phyloP scores from a whole-genome alignment of 345 rosid species.

The Populus euphratica region DNA sequence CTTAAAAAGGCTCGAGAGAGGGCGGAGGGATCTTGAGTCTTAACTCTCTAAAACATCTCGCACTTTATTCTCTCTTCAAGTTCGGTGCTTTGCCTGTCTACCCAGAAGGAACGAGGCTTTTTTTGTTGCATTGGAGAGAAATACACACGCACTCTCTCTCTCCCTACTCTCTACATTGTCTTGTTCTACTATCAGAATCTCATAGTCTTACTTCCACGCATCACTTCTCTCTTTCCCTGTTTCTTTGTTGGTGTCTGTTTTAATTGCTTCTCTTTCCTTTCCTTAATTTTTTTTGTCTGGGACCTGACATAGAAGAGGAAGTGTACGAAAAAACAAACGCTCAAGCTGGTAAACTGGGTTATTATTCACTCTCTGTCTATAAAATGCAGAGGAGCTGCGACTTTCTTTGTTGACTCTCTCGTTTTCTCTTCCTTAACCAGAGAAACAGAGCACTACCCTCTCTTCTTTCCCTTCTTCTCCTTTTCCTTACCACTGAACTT shows the following conservation, averaged over 20 bases:
- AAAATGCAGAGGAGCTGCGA: conserved; percentile 33
- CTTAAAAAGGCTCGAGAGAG: conserved; percentile 19
- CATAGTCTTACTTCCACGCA: conserved; percentile 40
- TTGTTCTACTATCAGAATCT: conserved; percentile 44
- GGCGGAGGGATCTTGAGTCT: conserved; percentile 12
- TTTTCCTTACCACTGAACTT: background rate
- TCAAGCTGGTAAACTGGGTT: conserved; percentile 18
- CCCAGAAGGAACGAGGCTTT: conserved; percentile 38
- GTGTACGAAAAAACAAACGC: conserved; percentile 4
- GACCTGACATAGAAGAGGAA: conserved; percentile 8
- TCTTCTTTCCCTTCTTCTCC: conserved; percentile 17
- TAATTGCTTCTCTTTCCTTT: conserved; percentile 20
- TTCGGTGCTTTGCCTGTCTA: conserved; percentile 46
- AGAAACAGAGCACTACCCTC: conserved; percentile 17
- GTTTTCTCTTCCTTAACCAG: conserved; percentile 32
- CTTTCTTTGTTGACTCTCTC: conserved; percentile 23
- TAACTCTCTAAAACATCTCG: conserved; percentile 6
- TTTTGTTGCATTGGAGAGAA: conserved; percentile 4
- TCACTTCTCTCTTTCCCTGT: conserved; percentile 16
- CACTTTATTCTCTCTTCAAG: conserved; percentile 52
- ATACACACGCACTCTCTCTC: conserved; percentile 24
- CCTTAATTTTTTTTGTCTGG: conserved; percentile 10
- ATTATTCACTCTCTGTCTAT: conserved; percentile 15
- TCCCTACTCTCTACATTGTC: conserved; percentile 43
- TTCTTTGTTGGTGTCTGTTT: conserved; percentile 13